Conservation (phyloP, 2,329 filamentous ascomycete species). For the Epicoccum nigrum region DNA sequence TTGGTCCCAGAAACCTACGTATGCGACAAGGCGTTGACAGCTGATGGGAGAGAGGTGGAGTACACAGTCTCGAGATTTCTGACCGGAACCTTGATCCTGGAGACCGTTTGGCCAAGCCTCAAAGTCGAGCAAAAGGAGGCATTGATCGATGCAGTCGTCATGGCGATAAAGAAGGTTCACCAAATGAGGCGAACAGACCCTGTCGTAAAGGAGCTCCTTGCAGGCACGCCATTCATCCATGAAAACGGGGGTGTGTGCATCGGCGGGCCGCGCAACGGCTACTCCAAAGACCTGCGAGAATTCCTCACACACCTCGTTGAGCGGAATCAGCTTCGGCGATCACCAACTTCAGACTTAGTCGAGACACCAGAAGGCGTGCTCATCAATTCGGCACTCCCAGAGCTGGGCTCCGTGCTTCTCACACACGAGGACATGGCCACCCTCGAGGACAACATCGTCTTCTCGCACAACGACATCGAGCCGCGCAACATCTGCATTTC, state of each 20-base stretch:
- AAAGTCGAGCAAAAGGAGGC: conserved; percentile 3
- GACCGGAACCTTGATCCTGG: conserved; percentile 11
- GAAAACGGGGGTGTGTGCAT: conserved; percentile 7
- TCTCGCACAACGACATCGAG: conserved; percentile 14
- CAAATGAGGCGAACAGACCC: conserved; percentile 5
- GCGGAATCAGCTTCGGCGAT: conserved; percentile 7
- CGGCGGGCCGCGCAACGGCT: conserved; percentile 6
- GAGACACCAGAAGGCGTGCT: conserved; percentile 11
- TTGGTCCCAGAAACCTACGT: conserved; percentile 9
- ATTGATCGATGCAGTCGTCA: conserved; percentile 8
- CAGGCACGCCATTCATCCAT: conserved; percentile 7
- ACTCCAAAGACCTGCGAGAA: conserved; percentile 8
- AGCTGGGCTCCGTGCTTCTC: conserved; percentile 11
- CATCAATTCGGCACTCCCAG: conserved; percentile 7
- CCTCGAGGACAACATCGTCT: conserved; percentile 1
- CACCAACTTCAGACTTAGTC: conserved; percentile 9
- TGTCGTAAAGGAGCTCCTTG: conserved; percentile 6
- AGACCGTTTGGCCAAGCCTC: conserved; percentile 7
- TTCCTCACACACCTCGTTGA: conserved; percentile 12
- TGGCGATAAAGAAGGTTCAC: conserved; percentile 8
- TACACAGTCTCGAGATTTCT: conserved; percentile 8
- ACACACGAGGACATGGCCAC: conserved; percentile 6
- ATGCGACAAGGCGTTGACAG: conserved; percentile 4
- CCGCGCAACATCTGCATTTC: conserved; percentile 10
- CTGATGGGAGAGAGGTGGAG: conserved; percentile 12